Evolutionary conservation across 1,139 yeast species (phyloP).

Genomic region (Kodamaea suecica): DNA sequence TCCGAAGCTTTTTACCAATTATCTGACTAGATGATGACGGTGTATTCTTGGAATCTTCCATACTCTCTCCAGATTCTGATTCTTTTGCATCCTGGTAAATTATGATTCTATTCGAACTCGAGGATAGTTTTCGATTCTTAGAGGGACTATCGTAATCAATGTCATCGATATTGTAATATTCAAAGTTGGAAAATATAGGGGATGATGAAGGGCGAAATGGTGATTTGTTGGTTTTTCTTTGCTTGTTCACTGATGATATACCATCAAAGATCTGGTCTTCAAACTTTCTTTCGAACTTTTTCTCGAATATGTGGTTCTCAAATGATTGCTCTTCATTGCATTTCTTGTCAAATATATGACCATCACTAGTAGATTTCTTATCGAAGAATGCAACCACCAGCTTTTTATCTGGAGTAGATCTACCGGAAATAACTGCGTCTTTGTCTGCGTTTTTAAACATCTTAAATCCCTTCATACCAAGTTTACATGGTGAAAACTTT

Average conservation of each 20-base stretch:
- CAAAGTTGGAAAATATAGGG: slow-evolving; percentile 20
- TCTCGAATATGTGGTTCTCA: neutral
- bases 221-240: slow-evolving; percentile 18
- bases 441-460: slow-evolving; percentile 33
- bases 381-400: slow-evolving; percentile 19
- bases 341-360: neutral
- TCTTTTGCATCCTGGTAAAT: slow-evolving; percentile 15
- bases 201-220: slow-evolving; percentile 20
- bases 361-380: slow-evolving; percentile 9
- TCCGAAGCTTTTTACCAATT: too few species aligned
- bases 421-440: neutral
- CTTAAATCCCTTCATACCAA: slow-evolving; percentile 19
- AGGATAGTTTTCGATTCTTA: slow-evolving; percentile 31
- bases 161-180: slow-evolving; percentile 32
- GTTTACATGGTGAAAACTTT: slow-evolving; percentile 8
- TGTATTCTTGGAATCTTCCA: neutral
- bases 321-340: neutral
- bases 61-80: neutral
- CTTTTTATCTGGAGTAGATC: slow-evolving; percentile 20
- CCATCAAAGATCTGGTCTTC: too few species aligned
- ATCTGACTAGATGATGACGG: slow-evolving; percentile 1
- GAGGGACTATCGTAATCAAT: slow-evolving; percentile 36
- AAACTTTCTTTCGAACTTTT: neutral
- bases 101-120: slow-evolving; percentile 16
- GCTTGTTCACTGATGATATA: slow-evolving; percentile 12